Evolutionary conservation across 306 rosid genomes (phyloP).

Genomic region (Malus sylvestris): DNA sequence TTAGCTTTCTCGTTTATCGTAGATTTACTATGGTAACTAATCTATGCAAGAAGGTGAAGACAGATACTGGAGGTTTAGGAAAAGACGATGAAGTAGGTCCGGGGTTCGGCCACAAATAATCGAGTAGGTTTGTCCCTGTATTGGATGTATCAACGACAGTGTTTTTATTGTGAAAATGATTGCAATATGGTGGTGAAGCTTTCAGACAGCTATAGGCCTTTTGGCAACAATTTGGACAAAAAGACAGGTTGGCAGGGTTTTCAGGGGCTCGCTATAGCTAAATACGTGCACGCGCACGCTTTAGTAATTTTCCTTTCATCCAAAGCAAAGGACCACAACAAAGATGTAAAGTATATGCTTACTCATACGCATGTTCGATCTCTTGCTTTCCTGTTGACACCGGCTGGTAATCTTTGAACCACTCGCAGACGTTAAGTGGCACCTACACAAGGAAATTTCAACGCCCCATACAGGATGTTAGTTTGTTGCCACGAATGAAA

Average conservation of each 20-base stretch:
- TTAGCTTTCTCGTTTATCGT: not conserved
- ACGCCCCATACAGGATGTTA: constrained; percentile 13
- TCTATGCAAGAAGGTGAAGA: not conserved
- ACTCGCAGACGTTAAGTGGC: constrained; percentile 79
- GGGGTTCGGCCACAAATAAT: not conserved
- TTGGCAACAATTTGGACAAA: not conserved
- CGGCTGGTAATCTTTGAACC: constrained; percentile 96
- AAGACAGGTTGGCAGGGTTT: not conserved
- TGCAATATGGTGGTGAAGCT: not conserved
- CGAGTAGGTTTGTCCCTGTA: not conserved
- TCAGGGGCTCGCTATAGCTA: not conserved
- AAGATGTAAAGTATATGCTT: constrained; percentile 24
- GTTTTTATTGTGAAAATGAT: not conserved
- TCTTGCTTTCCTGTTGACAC: constrained; percentile 89
- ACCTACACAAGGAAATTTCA: constrained; percentile 50
- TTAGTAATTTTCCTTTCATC: not conserved
- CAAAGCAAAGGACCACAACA: not conserved
- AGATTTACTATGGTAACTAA: not conserved
- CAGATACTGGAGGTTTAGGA: not conserved
- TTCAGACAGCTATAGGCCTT: constrained; percentile 8
- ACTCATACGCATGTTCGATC: constrained; percentile 92
- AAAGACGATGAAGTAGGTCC: not conserved
- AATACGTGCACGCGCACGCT: not conserved
- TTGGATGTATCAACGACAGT: not conserved
- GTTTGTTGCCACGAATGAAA: constrained; percentile 11